These are phyloP conservation scores for Otatea glauca DNA, from an alignment of 176 grass and related monocot species.

Conservation along the genomic window DNA sequence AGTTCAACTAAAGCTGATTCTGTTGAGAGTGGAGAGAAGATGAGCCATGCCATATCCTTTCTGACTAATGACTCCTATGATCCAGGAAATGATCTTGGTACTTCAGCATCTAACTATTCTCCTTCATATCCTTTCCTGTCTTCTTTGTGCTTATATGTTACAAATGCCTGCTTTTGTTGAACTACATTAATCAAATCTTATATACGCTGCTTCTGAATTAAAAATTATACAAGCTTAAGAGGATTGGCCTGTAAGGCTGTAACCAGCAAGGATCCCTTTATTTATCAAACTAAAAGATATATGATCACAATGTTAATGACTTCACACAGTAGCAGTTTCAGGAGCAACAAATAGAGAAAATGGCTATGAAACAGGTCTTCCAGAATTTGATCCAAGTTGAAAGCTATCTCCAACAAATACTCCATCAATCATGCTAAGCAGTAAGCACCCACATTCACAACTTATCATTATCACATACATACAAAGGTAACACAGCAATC, in stretches of 20 bases:
- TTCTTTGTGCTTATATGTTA: constrained; percentile 25
- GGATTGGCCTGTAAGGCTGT: background rate
- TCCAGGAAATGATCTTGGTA: constrained; percentile 72
- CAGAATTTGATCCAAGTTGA: constrained; percentile 94
- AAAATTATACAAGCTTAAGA: background rate
- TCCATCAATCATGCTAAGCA: no score
- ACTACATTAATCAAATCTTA: constrained; percentile 19
- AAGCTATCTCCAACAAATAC: no score
- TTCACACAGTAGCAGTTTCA: constrained; percentile 30
- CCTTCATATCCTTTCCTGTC: background rate
- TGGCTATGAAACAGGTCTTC: constrained; percentile 64
- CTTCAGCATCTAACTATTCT: constrained; percentile 24
- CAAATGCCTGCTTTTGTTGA: constrained; percentile 20
- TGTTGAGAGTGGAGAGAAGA: constrained; percentile 84
- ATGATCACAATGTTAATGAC: constrained; percentile 5
- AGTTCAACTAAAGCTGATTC: constrained; percentile 93
- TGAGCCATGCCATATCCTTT: constrained; percentile 59
- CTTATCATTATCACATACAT: no score
- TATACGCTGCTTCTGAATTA: constrained; percentile 11
- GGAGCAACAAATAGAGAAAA: constrained; percentile 79
- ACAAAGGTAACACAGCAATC: no score
- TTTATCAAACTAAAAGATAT: no score
- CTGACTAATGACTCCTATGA: constrained; percentile 41
- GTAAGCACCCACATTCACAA: no score
- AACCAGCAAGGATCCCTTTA: background rate